Evolutionary conservation across 208 protist species (phyloP).

Genomic region (Naegleria fowleri): DNA sequence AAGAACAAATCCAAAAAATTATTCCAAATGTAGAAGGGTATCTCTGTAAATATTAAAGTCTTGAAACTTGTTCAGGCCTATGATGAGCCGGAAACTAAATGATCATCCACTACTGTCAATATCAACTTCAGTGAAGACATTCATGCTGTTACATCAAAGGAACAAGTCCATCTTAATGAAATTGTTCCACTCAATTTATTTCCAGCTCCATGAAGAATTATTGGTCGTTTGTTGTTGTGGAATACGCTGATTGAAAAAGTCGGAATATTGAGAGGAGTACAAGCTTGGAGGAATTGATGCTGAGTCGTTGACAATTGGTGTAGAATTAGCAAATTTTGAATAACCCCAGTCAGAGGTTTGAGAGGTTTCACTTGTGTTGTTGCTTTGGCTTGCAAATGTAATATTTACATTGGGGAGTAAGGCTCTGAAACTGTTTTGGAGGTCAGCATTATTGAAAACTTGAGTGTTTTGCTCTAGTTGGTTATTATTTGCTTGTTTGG

Average conservation of each 20-base stretch:
- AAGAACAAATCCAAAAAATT: no score
- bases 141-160: no score
- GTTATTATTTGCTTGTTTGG: background rate
- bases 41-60: no score
- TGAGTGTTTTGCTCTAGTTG: background rate
- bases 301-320: background rate
- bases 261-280: background rate
- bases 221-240: background rate
- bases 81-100: no score
- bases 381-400: background rate
- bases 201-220: background rate
- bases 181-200: background rate
- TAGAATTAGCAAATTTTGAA: background rate
- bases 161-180: no score
- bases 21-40: no score
- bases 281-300: background rate
- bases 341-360: background rate
- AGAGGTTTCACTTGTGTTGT: background rate
- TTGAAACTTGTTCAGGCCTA: no score
- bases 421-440: constrained; percentile 4
- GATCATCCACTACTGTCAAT: no score
- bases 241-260: background rate
- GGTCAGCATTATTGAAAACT: background rate
- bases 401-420: constrained; percentile 18
- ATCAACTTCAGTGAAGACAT: no score